Base-by-base conservation (phyloP, 129 eudicot genomes). In the Helichrysum umbraculigerum region DNA sequence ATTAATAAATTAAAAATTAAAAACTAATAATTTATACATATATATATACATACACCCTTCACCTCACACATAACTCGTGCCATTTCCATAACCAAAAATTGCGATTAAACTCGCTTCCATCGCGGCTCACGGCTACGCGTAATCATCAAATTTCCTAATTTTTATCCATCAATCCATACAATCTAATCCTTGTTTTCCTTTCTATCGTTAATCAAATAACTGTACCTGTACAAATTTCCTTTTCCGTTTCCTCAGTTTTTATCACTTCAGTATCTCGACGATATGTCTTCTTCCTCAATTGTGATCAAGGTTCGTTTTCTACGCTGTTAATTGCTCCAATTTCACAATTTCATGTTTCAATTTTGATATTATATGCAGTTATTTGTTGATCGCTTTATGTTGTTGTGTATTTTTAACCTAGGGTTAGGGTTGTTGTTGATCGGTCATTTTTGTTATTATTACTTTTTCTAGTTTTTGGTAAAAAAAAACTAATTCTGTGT, bases 261-360 rank as follows among this genome's bases (percentile, higher is more conserved):
- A 10, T 73, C 68, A 58, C 75, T 78, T 71, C 72, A 78, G 73
- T 80, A 4, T 73, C 65, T 73, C 62, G 50, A 79, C 61, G n/a
- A n/a, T n/a, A 80, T 80, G 83, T 79, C 79, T 62, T 73, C 82
- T 72, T 71, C 77, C 7, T 71, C 83, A 15, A 73, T 80, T 34
- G 83, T 80, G 42, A 80, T 80, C 75, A 80, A 80, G 83, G 83
- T 80, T 80, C 1, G 79, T 80, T 57, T 37, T 37, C 0, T 6
- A 37, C 37, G 37, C 41, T 66, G 66, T 28, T 25, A 57, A 4
- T 58, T 41, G 33, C 19, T 12, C 33, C 7, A 30, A 29, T 56
- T 65, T 30, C 4, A 57, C 62, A n/a, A 7, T 57, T 57, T 8
- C 62, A 21, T 42, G 32, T 32, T 72, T 5, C 20, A 7, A 11